A percentile compares a stretch with the other conserved stretches of the same genome.
Conservation (phyloP, 2,329 filamentous ascomycete genomes). For the Cladosporium sp. region DNA sequence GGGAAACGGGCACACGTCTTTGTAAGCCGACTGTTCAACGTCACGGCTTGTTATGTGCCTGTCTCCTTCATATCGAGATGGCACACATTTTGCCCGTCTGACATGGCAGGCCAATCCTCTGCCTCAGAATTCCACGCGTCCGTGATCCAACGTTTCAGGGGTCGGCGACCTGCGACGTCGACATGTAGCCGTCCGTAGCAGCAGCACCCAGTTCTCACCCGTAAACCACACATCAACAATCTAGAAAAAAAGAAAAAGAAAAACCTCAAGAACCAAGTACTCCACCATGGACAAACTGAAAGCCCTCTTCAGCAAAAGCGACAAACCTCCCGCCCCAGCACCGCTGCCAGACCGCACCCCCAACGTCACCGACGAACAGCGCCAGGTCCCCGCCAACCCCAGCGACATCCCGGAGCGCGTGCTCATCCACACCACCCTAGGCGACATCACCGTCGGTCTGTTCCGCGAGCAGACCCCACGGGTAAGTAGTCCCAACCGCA, state of each 20-base stretch:
- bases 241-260: not conserved
- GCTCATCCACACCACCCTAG: conserved; percentile 29
- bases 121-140: no score
- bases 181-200: not conserved
- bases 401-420: conserved; percentile 23
- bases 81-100: no score
- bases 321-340: not conserved
- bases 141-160: not conserved
- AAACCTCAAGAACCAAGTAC: not conserved
- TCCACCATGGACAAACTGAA: conserved; percentile 6
- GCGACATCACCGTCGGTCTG: conserved; percentile 29
- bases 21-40: no score
- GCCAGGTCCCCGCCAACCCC: conserved; percentile 1
- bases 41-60: no score
- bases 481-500: conserved; percentile 14
- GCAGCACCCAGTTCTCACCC: no score
- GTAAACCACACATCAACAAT: not conserved
- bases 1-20: no score
- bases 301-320: conserved; percentile 1
- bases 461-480: conserved; percentile 28
- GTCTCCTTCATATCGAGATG: no score
- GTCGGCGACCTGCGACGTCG: not conserved
- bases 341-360: conserved; percentile 5
- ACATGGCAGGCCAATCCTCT: no score
- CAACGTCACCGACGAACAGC: not conserved